Percentiles rank a stretch among this genome's conserved stretches.
phyloP scores from a whole-genome alignment of 768 basidiomycete species.

The Rubroboletus pulcherrimus region DNA sequence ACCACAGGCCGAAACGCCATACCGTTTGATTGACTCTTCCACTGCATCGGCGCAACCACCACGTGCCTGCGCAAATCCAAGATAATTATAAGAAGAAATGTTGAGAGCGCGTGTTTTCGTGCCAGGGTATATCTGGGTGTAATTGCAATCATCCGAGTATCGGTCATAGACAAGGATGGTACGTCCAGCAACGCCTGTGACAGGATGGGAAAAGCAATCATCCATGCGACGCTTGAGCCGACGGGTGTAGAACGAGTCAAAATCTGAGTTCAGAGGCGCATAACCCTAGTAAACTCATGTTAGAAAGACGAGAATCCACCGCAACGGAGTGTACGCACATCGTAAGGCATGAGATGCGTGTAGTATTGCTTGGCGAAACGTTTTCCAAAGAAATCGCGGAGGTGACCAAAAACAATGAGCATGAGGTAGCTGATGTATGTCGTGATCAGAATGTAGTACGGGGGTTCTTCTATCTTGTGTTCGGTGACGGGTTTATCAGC shows the following conservation, averaged over 20 bases:
- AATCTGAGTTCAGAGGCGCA: conserved; percentile 95
- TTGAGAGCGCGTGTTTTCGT: conserved; percentile 85
- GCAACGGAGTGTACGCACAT: conserved; percentile 53
- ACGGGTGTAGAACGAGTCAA: conserved; percentile 98
- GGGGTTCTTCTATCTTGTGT: conserved; percentile 77
- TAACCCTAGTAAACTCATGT: conserved; percentile 64
- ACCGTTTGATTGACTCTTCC: conserved; percentile 74
- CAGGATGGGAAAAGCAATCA: conserved; percentile 90
- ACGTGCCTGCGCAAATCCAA: conserved; percentile 91
- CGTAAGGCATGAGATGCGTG: conserved; percentile 74
- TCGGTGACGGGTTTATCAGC: conserved; percentile 41
- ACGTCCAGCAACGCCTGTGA: conserved; percentile 93
- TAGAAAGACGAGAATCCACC: conserved; percentile 3
- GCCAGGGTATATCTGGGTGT: conserved; percentile 74
- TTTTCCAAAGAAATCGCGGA: conserved; percentile 95
- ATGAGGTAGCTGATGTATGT: conserved; percentile 94
- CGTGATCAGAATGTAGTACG: conserved; percentile 86
- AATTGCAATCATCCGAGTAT: conserved; percentile 75
- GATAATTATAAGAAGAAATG: conserved; percentile 98
- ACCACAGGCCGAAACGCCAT: conserved; percentile 77
- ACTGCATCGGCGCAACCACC: conserved; percentile 96
- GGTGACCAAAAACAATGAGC: conserved; percentile 86
- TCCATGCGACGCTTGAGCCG: conserved; percentile 92
- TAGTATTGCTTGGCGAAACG: conserved; percentile 65
- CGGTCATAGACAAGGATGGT: conserved; percentile 87